These are phyloP conservation scores for Aspergillus floridensis DNA, from an alignment of 2,329 filamentous ascomycete species.

Conservation along the genomic window DNA sequence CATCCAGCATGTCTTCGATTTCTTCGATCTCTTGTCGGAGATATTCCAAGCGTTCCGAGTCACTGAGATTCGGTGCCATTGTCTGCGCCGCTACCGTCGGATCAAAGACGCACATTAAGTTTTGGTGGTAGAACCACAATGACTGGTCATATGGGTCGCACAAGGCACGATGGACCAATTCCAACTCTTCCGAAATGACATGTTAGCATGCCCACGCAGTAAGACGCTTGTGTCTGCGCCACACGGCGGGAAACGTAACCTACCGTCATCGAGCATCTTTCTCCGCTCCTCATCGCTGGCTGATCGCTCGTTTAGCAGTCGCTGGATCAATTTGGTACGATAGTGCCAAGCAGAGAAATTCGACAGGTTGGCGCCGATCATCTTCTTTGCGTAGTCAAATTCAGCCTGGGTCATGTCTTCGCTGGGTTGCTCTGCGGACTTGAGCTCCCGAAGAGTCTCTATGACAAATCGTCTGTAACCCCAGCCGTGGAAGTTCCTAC, in stretches of 20 bases:
- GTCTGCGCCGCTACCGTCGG: slow-evolving; percentile 51
- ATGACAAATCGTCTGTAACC: slow-evolving; percentile 81
- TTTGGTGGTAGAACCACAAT: slow-evolving; percentile 95
- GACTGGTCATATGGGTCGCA: slow-evolving; percentile 94
- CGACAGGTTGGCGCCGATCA: slow-evolving; percentile 79
- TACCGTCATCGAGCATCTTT: slow-evolving; percentile 69
- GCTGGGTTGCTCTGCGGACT: slow-evolving; percentile 40
- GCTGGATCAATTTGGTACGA: slow-evolving; percentile 77
- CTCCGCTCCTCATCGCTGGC: slow-evolving; percentile 63
- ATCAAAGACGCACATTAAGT: slow-evolving; percentile 69
- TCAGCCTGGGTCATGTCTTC: slow-evolving; percentile 72
- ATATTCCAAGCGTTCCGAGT: slow-evolving; percentile 63
- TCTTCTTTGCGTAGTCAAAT: slow-evolving; percentile 85
- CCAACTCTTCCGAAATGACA: slow-evolving; percentile 58
- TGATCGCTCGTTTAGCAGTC: slow-evolving; percentile 67
- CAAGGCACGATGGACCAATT: slow-evolving; percentile 71
- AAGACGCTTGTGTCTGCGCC: background rate
- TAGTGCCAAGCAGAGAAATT: slow-evolving; percentile 99
- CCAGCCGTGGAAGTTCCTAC: slow-evolving; percentile 96
- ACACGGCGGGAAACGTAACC: slow-evolving; percentile 13
- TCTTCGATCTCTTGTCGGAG: slow-evolving; percentile 69
- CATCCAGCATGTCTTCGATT: slow-evolving; percentile 64
- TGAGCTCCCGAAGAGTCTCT: slow-evolving; percentile 64
- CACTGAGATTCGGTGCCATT: slow-evolving; percentile 64
- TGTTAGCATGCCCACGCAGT: slow-evolving; percentile 3